Base-by-base conservation (phyloP, 768 basidiomycete genomes). In the Xerocomellus chrysenteron region DNA sequence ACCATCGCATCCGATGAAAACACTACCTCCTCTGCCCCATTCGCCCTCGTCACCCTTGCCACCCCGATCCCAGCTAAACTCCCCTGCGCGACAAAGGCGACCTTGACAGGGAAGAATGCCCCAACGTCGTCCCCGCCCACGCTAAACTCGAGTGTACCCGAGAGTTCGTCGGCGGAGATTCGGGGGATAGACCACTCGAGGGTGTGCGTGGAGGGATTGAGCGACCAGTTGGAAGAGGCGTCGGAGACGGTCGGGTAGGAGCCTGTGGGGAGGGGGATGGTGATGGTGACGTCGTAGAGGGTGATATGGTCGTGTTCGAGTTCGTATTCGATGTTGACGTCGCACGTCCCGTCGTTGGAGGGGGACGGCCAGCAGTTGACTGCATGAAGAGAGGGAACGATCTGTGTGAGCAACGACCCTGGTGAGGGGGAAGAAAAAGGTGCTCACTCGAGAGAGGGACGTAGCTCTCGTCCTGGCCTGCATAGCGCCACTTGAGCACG, bases 311-410 rank as follows among this genome's bases (percentile, higher is more conserved):
- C 82, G 60, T 93, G 90, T 69, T 96, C 94, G 45, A 98, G 87
- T 70, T 98, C 95, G 68, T 97, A 98, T 73, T 98, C 97, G 59
- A 98, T 92, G 73, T 91, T 95, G 57, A 98, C 92, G 60, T 96
- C 94, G 62, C 87, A 90, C 1, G 88, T 88, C n/a, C 94, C 94
- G 58, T 93, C 89, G 64, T 92, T 92, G 39, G 90, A 87, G 7
- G 92, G 89, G 13, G 93, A 87, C 13, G 95, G 97, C 95, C 95
- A 98, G 74, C 93, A 95, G 68, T 93, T 99, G 71, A 99, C 95
- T 94, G 61, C 19, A 8, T n/a, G 46, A 21, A 17, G 54, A 32
- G 48, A 16, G 5, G 21, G 13, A 1, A 47, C 1, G 19, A 41
- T 24, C 5, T 13, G 4, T 1, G 26, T 65, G 13, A 60, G 54